Percentiles rank a stretch among this genome's conserved stretches.
These are phyloP conservation scores for Pigoraptor vietnamica DNA, from an alignment of 78 protist genomes.

Conservation along the genomic window DNA sequence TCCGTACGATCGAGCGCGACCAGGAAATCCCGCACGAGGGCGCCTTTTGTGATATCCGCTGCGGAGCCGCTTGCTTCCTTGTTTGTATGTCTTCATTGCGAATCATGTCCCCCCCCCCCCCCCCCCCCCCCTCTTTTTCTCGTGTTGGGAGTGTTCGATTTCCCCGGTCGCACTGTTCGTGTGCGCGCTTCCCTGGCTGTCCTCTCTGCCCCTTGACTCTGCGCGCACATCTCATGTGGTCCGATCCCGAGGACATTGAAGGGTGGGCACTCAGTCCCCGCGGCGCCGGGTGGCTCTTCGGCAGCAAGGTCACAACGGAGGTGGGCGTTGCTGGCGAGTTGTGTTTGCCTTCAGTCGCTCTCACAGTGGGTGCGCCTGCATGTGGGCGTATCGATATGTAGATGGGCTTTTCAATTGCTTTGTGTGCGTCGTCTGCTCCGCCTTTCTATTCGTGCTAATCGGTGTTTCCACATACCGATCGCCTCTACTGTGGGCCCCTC, in stretches of 20 bases:
- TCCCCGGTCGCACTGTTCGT: too few relatives aligned
- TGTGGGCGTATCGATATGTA: background rate
- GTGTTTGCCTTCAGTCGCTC: background rate
- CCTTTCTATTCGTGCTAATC: too few relatives aligned
- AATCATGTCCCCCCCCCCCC: too few relatives aligned
- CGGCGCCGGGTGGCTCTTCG: slow-evolving; percentile 99
- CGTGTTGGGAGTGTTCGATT: too few relatives aligned
- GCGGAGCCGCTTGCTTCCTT: too few relatives aligned
- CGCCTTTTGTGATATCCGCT: slow-evolving; percentile 98
- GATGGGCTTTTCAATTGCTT: too few relatives aligned
- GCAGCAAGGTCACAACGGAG: slow-evolving; percentile 55
- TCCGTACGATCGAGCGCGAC: slow-evolving; percentile 93
- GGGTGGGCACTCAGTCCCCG: slow-evolving; percentile 97
- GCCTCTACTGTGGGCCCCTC: too few relatives aligned
- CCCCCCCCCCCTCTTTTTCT: too few relatives aligned
- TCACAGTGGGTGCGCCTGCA: background rate
- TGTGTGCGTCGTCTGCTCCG: too few relatives aligned
- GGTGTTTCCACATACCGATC: background rate
- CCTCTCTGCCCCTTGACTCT: too few relatives aligned
- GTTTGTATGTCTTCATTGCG: too few relatives aligned
- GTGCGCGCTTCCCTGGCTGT: too few relatives aligned
- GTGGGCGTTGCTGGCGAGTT: background rate
- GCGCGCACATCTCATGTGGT: slow-evolving; percentile 99
- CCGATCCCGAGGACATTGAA: slow-evolving; percentile 94
- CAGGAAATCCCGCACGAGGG: slow-evolving; percentile 99